Conservation (phyloP, 805 yeast genomes). For the Scheffersomyces ergatensis region DNA sequence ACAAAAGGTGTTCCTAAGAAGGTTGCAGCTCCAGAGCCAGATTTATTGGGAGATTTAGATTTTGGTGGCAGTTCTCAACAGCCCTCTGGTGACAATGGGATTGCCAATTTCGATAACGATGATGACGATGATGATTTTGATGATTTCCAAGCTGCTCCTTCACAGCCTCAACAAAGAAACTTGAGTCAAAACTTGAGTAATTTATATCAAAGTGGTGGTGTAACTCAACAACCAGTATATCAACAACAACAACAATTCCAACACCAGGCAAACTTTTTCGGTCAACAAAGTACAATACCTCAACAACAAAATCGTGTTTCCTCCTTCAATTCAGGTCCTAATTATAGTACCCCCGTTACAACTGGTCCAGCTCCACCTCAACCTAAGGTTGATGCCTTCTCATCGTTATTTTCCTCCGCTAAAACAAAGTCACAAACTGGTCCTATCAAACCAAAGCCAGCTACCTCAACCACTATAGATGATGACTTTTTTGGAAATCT, state of each 20-base stretch:
- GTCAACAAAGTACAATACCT: constrained; percentile 2
- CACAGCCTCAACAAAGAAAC: constrained; percentile 9
- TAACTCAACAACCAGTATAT: constrained; percentile 1
- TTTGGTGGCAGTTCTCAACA: constrained; percentile 34
- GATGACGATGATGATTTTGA: constrained; percentile 76
- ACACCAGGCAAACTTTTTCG: constrained; percentile 9
- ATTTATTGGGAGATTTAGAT: constrained; percentile 47
- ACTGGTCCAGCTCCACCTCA: constrained; percentile 41
- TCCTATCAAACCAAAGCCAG: constrained; percentile 9
- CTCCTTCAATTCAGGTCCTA: constrained; percentile 9
- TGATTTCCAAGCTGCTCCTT: constrained; percentile 74
- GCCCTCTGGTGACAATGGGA: constrained; percentile 16
- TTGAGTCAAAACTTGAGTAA: constrained; percentile 12
- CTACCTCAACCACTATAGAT: constrained; percentile 5
- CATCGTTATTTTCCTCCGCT: constrained; percentile 66
- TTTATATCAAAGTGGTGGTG: constrained; percentile 15
- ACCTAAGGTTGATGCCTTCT: constrained; percentile 61
- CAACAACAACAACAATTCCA: constrained; percentile 8
- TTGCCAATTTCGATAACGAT: constrained; percentile 16
- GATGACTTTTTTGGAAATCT: constrained; percentile 35
- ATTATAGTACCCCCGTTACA: constrained; percentile 33
- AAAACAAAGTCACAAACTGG: constrained; percentile 39
- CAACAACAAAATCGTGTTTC: constrained; percentile 10
- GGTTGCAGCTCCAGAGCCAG: constrained; percentile 37
- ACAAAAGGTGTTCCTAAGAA: too few species aligned